Evolutionary conservation across 768 basidiomycete species (phyloP), one percentile per base, ranked within the genome.

Genomic region (Boletus vermiculosoides): DNA sequence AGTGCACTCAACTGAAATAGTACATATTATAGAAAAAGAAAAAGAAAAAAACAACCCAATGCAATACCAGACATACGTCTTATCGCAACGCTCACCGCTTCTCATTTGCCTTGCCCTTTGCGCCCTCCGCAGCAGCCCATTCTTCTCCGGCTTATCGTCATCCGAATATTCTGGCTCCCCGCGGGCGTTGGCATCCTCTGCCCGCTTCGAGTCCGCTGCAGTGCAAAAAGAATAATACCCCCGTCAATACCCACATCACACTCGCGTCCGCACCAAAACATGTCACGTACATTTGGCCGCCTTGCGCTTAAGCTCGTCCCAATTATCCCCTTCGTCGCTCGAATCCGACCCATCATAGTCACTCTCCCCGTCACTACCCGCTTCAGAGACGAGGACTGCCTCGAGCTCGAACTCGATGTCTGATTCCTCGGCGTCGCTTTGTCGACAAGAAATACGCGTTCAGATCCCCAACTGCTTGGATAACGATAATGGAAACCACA

Each of bases 321-420:
- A 99, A 65, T 96, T 94, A 53, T 95, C 92, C 13, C 93, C 31
- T 11, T 31, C 31, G 11, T 74, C 78, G 66, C 78, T 81, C 8
- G 76, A 81, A 58, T 81, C 76, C 13, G 76, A 78, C 20, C 74
- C 83, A 63, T 78, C 77, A 50, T 78, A 83, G 36, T 64, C 85
- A 65, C 83, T 86, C 39, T 75, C 86, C 40, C 80, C 83, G 18
- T 75, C 83, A 39, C 75, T 75, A 60, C 75, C 78, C 49, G 71
- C 75, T 39, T 74, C 74, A 18, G 76, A 76, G 25, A 74, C 71
- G n/a, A 72, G 61, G 30, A 79, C 81, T 16, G 76, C 80, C 56
- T 80, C 80, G 58, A 84, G 92, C 59, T 86, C 87, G 51, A 88
- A 90, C 57, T 82, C 88, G 55, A 78, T 82, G 45, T 88, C 81